Evolutionary conservation across 805 yeast genomes (phyloP).

Genomic region (Saccharomycopsis oosterbeekiorum): DNA sequence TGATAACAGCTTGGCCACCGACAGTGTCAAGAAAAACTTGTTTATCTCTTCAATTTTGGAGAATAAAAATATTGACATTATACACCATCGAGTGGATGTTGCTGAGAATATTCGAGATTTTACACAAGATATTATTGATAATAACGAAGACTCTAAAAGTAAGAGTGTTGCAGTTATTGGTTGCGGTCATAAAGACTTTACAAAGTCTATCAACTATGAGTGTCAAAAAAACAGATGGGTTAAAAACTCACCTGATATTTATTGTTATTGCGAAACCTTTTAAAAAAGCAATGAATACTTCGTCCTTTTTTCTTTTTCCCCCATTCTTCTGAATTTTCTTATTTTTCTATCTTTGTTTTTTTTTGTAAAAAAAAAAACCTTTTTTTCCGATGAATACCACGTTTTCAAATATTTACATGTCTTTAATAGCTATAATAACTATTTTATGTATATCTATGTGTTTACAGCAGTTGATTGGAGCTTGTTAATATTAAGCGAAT

Average conservation of each 20-base stretch:
- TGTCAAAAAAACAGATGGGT: conserved; percentile 23
- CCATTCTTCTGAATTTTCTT: background rate
- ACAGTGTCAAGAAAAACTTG: background rate
- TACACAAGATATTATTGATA: conserved; percentile 11
- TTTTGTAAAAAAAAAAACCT: no score
- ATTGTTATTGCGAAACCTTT: conserved; percentile 30
- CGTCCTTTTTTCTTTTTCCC: background rate
- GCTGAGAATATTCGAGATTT: background rate
- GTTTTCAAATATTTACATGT: no score
- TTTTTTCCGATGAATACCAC: no score
- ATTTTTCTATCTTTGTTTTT: no score
- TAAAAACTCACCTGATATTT: conserved; percentile 32
- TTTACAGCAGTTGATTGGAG: no score
- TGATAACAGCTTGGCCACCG: background rate
- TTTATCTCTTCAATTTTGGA: background rate
- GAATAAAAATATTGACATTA: background rate
- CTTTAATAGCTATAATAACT: no score
- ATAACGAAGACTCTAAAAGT: conserved; percentile 20
- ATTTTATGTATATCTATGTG: no score
- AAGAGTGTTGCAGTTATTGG: conserved; percentile 29
- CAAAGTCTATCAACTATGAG: conserved; percentile 24
- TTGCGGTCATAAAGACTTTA: conserved; percentile 33
- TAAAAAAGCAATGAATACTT: background rate
- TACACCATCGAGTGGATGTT: background rate
- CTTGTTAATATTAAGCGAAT: no score